A percentile compares a stretch with the other conserved stretches of the same genome.
phyloP scores from a whole-genome alignment of 192 early-diverging fungal genomes.

The Polychytrium aggregatum region DNA sequence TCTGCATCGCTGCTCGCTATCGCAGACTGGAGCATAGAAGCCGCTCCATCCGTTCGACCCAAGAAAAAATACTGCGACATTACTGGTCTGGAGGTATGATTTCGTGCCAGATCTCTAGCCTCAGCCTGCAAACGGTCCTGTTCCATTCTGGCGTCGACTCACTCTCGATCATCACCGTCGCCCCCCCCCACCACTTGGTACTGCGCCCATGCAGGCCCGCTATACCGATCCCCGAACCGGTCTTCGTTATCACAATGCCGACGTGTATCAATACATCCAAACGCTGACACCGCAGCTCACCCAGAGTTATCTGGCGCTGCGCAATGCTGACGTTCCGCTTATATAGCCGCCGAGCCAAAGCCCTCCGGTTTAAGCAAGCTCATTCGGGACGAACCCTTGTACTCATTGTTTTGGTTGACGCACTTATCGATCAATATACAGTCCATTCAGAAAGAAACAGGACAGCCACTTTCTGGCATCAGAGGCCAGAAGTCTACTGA shows the following conservation, averaged over 20 bases:
- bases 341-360: too few relatives aligned
- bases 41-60: constrained; percentile 68
- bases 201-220: constrained; percentile 27
- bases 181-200: not conserved
- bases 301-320: constrained; percentile 65
- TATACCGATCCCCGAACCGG: constrained; percentile 86
- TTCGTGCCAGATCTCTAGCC: not conserved
- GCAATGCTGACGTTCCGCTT: constrained; percentile 72
- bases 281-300: constrained; percentile 62
- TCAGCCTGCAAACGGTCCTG: not conserved
- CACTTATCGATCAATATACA: too few relatives aligned
- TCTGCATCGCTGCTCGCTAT: not conserved
- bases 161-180: not conserved
- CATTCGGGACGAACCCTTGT: too few relatives aligned
- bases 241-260: constrained; percentile 68
- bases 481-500: too few relatives aligned
- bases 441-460: too few relatives aligned
- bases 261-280: constrained; percentile 68
- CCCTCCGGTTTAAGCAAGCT: too few relatives aligned
- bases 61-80: constrained; percentile 88
- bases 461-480: too few relatives aligned
- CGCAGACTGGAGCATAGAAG: constrained; percentile 70
- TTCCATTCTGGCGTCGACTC: not conserved
- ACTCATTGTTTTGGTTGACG: too few relatives aligned
- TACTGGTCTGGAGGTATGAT: constrained; percentile 63